phyloP scores from a whole-genome alignment of 2,329 filamentous ascomycete genomes.

The Botrytis porri region DNA sequence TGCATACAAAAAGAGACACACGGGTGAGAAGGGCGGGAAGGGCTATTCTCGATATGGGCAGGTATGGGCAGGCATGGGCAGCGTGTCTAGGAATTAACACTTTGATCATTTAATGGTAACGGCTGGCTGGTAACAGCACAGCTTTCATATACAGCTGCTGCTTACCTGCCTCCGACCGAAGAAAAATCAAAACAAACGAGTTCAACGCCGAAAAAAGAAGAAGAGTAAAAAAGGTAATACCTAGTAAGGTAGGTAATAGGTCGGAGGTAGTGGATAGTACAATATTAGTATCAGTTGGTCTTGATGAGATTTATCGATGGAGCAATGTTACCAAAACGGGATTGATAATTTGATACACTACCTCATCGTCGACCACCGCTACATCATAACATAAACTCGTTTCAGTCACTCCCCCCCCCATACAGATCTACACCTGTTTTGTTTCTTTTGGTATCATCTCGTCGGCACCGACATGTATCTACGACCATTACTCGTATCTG shows the following conservation, averaged over 20 bases:
- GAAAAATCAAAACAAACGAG: neutral
- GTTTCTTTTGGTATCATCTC: neutral
- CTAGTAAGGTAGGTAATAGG: neutral
- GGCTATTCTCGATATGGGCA: neutral
- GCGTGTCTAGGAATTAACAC: neutral
- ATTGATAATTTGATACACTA: neutral
- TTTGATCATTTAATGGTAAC: neutral
- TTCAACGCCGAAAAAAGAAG: neutral
- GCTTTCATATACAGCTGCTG: neutral
- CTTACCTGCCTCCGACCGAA: neutral
- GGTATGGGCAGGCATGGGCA: neutral
- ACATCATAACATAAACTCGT: neutral
- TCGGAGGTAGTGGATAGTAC: neutral
- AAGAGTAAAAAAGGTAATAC: neutral
- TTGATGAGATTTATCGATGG: neutral
- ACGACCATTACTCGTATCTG: constrained; percentile 3
- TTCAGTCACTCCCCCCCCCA: neutral
- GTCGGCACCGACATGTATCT: neutral
- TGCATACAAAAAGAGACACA: neutral
- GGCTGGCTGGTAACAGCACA: neutral
- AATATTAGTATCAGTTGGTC: too few relatives aligned
- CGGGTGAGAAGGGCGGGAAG: neutral
- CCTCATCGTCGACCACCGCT: neutral
- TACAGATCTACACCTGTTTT: neutral
- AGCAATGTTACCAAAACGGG: neutral